Base-by-base conservation (phyloP, 148 eudicot species). In the Fagopyrum homotropicum region DNA sequence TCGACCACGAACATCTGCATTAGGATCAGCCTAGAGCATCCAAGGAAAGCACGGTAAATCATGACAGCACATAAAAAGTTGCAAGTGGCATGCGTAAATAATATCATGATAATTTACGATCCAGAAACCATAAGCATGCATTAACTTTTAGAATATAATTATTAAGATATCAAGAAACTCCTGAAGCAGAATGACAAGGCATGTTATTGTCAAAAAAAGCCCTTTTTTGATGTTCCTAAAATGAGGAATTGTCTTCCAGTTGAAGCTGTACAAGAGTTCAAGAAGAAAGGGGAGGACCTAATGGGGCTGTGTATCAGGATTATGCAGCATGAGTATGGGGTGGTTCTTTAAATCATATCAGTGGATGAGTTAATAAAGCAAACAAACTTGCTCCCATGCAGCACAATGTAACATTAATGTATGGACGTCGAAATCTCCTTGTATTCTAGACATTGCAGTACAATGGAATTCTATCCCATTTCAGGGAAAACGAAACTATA, bases 1-100 rank as follows among this genome's bases (percentile, higher is more conserved):
- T 84, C 99, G 88, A 73, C 94, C 99, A 60, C 99, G 91, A 80
- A 95, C 97, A 89, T 95, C 97, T 61, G 86, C 85, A 82, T 95
- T 92, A 55, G 82, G 75, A 83, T 95, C 99, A 85, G 97, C 99
- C 99, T 95, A 87, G 75, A 86, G 68, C 77, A 82, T 55, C 57
- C 69, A 79, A 76, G 55, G 14, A 73, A 77, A 72, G 47, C 14
- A 46, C 7, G 54, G 74, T 45, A 19, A 49, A 17, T 47, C 52
- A 45, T 19, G 30, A 72, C 17, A 19, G 15, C 68, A 26, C 44
- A 72, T 22, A 72, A 35, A 35, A 1, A 35, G 40, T 35, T 35
- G 40, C 22, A 59, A 17, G 9, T 10, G 2, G 26, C 29, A 17
- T 17, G 9, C 4, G 8, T 19, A 57, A 57, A 52, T 19, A 57